Evolutionary conservation across 2,329 filamentous ascomycete species (phyloP), one percentile per base, ranked within the genome.

Genomic region (Talaromyces sp.): DNA sequence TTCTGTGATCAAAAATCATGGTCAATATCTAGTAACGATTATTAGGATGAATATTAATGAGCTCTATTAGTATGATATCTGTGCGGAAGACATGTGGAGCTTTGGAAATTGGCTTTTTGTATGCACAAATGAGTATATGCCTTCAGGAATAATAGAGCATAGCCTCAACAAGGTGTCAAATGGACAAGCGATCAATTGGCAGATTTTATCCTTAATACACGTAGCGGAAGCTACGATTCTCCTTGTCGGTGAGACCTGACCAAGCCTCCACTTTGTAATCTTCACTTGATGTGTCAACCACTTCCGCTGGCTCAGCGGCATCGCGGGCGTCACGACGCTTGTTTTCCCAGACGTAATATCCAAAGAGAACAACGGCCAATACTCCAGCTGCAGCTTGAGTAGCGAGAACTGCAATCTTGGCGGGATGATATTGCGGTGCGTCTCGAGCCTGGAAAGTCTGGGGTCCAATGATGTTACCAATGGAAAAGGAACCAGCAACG

Each of bases 401-500:
- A 1, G 73, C 75, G 46, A 77, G 69, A 56, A 80, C 77, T 5
- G 74, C 73, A 39, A 79, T 75, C 64, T 79, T 77, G 4, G 77
- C 77, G 3, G 75, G 71, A 11, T 67, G 72, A 63, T 80, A 80
- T 7, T 75, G 72, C 1, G 80, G 79, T 12, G 79, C 78, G 67
- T 81, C 73, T 8, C 71, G 70, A 5, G 71, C 70, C 64, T 77
- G 76, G 68, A 81, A 81, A 0, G 78, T 80, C 63, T 80, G 77
- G 3, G 79, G 78, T 0, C 77, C 79, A 33, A 81, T 73, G 63
- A 81, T 80, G 60, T 80, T 80, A n/a, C 76, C 78, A 8, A 79
- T 69, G 12, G 74, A 75, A 66, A 80, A 80, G 2, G 73, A 72
- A n/a, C 79, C 75, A 9, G 80, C 74, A 1, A 80, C 71, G 4